Percentiles rank a stretch among this genome's conserved stretches.
Conservation (phyloP, 805 yeast species). For the Candida namnaoensis region DNA sequence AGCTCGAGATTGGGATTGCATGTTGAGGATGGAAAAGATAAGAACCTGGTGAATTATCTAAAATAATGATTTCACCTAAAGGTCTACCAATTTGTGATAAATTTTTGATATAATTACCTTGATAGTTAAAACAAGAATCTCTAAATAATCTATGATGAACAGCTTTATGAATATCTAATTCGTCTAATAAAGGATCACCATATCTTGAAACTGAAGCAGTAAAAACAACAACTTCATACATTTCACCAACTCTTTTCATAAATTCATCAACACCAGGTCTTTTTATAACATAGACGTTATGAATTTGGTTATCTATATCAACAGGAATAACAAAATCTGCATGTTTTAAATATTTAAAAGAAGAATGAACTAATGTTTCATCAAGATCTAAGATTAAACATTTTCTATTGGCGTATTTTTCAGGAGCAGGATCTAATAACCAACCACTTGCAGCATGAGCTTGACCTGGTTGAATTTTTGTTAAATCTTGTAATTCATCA, state of each 20-base stretch:
- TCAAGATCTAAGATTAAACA: slow-evolving; percentile 89
- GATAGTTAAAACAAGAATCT: slow-evolving; percentile 88
- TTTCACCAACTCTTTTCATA: slow-evolving; percentile 68
- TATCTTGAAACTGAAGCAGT: slow-evolving; percentile 94
- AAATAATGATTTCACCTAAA: slow-evolving; percentile 71
- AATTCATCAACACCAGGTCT: slow-evolving; percentile 98
- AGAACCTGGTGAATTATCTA: slow-evolving; percentile 98
- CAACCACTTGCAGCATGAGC: slow-evolving; percentile 55
- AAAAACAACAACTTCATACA: slow-evolving; percentile 92
- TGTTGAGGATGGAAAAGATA: slow-evolving; percentile 97
- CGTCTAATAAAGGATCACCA: slow-evolving; percentile 92
- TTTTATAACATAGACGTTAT: slow-evolving; percentile 92
- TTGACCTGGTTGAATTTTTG: slow-evolving; percentile 66
- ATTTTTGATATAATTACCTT: slow-evolving; percentile 92
- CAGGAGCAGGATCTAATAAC: slow-evolving; percentile 49
- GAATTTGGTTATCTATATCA: slow-evolving; percentile 86
- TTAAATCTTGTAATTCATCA: slow-evolving; percentile 44
- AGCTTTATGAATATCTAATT: slow-evolving; percentile 64
- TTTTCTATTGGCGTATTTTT: slow-evolving; percentile 52
- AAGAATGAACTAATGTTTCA: slow-evolving; percentile 93
- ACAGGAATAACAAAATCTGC: slow-evolving; percentile 98
- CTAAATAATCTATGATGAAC: slow-evolving; percentile 91
- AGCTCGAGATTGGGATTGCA: slow-evolving; percentile 92
- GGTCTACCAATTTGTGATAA: slow-evolving; percentile 93
- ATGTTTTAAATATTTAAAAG: slow-evolving; percentile 82